Evolutionary conservation across 768 basidiomycete genomes (phyloP).

Genomic region (Trametes cubensis): DNA sequence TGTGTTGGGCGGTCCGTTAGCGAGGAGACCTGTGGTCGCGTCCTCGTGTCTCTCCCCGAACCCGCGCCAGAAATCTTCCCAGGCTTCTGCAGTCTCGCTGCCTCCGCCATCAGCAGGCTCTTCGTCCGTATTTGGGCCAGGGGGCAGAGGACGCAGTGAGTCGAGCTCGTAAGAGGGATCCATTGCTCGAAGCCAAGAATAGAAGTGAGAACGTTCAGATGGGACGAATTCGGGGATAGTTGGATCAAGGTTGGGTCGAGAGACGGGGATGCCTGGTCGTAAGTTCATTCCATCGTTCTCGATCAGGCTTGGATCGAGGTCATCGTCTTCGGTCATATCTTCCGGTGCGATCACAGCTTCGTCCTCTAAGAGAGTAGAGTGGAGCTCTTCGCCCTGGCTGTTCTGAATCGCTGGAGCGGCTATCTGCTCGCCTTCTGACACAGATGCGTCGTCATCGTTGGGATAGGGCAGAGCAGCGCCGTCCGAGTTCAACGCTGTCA

Average conservation of each 20-base stretch:
- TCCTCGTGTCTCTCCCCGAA: not conserved
- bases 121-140: not conserved
- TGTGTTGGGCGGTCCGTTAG: not conserved
- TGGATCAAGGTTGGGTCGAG: slow-evolving; percentile 7
- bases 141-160: slow-evolving; percentile 6
- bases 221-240: slow-evolving; percentile 13
- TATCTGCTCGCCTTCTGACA: not conserved
- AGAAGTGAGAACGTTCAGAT: not conserved
- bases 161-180: slow-evolving; percentile 2
- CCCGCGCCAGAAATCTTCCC: not conserved
- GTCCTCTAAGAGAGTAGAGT: no score
- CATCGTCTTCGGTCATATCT: not conserved
- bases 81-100: not conserved
- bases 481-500: not conserved
- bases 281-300: not conserved
- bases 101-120: not conserved
- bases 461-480: not conserved
- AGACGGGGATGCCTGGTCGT: not conserved
- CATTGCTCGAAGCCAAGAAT: not conserved
- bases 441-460: not conserved
- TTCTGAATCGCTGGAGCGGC: not conserved
- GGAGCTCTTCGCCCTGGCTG: not conserved
- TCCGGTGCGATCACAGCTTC: no score
- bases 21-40: not conserved
- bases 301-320: not conserved